Conservation (phyloP, 768 basidiomycete species). For the Lentinula aciculospora region DNA sequence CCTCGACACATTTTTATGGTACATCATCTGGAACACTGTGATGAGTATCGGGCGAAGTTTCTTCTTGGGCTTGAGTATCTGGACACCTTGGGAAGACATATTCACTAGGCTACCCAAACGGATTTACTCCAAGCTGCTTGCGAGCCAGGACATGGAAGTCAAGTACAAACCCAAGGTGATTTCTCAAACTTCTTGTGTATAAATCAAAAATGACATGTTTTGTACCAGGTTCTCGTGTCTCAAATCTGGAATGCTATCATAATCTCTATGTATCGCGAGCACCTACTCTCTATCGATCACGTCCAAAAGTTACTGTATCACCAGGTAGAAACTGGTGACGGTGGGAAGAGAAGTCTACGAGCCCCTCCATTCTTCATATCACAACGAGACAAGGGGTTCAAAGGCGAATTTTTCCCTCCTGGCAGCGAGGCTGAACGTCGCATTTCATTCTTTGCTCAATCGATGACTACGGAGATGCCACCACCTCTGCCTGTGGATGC, state of each 20-base stretch:
- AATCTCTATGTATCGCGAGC: conserved; percentile 99
- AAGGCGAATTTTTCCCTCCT: conserved; percentile 85
- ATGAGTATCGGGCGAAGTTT: conserved; percentile 88
- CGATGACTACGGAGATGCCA: conserved; percentile 91
- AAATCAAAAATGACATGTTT: background rate
- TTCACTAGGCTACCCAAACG: conserved; percentile 94
- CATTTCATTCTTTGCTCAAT: conserved; percentile 99
- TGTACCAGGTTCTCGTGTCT: conserved; percentile 80
- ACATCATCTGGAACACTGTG: conserved; percentile 98
- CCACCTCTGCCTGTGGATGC: conserved; percentile 93
- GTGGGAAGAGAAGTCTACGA: conserved; percentile 85
- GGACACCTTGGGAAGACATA: conserved; percentile 99
- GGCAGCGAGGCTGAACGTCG: conserved; percentile 95
- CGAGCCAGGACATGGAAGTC: conserved; percentile 93
- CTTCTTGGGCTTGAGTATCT: conserved; percentile 88
- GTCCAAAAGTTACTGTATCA: conserved; percentile 98
- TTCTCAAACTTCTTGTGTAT: conserved; percentile 1
- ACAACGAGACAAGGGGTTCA: conserved; percentile 80
- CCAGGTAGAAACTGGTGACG: conserved; percentile 76
- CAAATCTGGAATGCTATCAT: conserved; percentile 99
- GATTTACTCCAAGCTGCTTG: conserved; percentile 92
- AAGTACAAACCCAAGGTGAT: conserved; percentile 99
- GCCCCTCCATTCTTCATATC: conserved; percentile 99
- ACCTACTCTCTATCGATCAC: conserved; percentile 96
- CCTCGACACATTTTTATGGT: conserved; percentile 99